Evolutionary conservation across 345 rosid genomes (phyloP), one percentile per base, ranked within the genome.

Genomic region (Corymbia maculata): DNA sequence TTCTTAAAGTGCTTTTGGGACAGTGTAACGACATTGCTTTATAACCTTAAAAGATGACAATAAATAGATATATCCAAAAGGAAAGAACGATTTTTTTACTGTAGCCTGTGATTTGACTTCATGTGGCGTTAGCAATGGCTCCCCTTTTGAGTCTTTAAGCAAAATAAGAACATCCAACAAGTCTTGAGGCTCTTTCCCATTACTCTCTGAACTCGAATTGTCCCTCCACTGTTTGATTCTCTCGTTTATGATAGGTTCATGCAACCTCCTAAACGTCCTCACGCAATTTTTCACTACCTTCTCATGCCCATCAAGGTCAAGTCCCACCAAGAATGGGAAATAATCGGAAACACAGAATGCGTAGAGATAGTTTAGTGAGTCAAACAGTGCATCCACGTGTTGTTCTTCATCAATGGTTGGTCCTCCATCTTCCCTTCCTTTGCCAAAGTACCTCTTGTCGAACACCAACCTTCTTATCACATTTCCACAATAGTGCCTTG

Each of bases 401-500:
- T 55, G 61, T 55, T 55, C 61, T 55, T 55, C 61, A 22, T 55
- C 61, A 55, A 55, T 55, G 28, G 61, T 55, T 22, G 61, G 68
- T 59, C 68, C 68, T 59, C 68, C 68, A 59, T 59, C 68, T 59
- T 59, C 30, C 68, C 68, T 59, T 59, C 68, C 32, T 30, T 59
- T 59, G 68, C 68, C 68, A 59, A 59, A 59, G 30, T 59, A 59
- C 32, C 68, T 59, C 68, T 59, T 59, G 68, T 12, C 11, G 57
- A 91, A 90, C 85, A 90, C 50, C 64, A 90, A 68, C 51, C 85
- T 92, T 85, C 91, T 89, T 1, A 79, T 80, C 52, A 91, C 86
- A 68, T 91, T 91, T 30, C 88, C 88, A 32, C 90, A 82, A 16
- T 87, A 90, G 24, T 91, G 93, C 6, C 45, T 87, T 6, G 90